Conservation (phyloP, 2,329 filamentous ascomycete genomes). For the Dactylellina cionopaga region DNA sequence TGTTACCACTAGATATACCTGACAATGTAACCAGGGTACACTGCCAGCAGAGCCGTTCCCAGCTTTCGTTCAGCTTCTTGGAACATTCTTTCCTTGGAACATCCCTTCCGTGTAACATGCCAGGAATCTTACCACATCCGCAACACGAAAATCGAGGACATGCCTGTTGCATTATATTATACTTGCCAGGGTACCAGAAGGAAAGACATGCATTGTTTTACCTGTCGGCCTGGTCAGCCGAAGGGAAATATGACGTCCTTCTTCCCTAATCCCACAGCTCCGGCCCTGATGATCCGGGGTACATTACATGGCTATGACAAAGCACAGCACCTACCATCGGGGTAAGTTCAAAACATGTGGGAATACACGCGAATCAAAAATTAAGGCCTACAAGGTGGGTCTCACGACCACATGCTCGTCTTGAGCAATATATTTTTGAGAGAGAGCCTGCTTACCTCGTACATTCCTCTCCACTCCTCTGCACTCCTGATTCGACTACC, state of each 20-base stretch:
- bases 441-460: slow-evolving; percentile 38
- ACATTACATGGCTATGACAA: slow-evolving; percentile 46
- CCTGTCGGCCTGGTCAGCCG: slow-evolving; percentile 39
- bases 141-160: slow-evolving; percentile 11
- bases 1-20: background rate
- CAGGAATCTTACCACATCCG: slow-evolving; percentile 6
- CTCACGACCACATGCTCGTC: slow-evolving; percentile 51
- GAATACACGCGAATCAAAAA: background rate
- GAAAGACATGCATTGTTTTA: slow-evolving; percentile 38
- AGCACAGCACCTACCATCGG: slow-evolving; percentile 1
- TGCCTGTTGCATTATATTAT: slow-evolving; percentile 29
- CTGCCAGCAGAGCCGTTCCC: background rate
- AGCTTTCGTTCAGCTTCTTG: background rate
- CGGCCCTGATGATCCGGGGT: slow-evolving; percentile 54
- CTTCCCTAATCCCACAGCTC: slow-evolving; percentile 30
- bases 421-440: slow-evolving; percentile 52
- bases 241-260: slow-evolving; percentile 48
- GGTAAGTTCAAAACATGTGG: slow-evolving; percentile 13
- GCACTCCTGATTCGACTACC: slow-evolving; percentile 51
- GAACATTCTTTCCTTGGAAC: too few species aligned
- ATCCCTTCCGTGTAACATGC: slow-evolving; percentile 10
- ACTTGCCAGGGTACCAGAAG: background rate
- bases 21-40: background rate
- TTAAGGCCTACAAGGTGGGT: slow-evolving; percentile 33
- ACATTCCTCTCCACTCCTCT: slow-evolving; percentile 48